phyloP scores from a whole-genome alignment of 108 stramenopile species.

The Cylindrotheca fusiformis region DNA sequence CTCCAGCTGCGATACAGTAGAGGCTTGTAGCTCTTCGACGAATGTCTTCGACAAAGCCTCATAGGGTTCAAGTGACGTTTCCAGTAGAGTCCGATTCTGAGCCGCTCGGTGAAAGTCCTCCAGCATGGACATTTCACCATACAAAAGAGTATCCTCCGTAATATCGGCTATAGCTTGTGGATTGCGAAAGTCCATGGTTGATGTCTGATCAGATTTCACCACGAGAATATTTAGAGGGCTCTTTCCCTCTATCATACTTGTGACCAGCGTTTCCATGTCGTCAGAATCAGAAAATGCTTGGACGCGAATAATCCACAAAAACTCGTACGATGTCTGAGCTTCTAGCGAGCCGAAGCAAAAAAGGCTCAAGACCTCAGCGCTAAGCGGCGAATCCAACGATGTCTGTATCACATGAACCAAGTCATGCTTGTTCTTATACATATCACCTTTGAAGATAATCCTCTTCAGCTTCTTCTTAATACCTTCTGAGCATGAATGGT shows the following conservation, averaged over 20 bases:
- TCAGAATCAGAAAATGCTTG: neutral
- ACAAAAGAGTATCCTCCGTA: neutral
- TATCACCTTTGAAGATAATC: neutral
- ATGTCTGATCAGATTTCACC: neutral
- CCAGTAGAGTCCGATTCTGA: neutral
- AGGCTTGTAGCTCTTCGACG: neutral
- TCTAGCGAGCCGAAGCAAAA: conserved; percentile 16
- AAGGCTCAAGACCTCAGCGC: neutral
- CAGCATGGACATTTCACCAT: neutral
- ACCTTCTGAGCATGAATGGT: conserved; percentile 46
- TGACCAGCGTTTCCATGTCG: neutral
- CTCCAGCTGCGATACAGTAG: neutral
- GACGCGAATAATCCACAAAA: conserved; percentile 47
- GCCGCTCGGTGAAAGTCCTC: neutral
- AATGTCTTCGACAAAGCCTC: neutral
- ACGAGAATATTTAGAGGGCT: neutral
- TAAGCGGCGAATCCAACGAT: neutral
- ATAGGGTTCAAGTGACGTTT: neutral
- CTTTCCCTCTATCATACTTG: neutral
- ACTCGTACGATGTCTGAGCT: conserved; percentile 39
- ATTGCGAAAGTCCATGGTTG: neutral
- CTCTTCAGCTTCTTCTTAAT: neutral
- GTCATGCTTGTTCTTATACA: neutral
- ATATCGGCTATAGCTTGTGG: neutral
- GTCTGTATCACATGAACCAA: neutral